Base-by-base conservation (phyloP, 2,329 filamentous ascomycete genomes). In the Xylaria sp. region DNA sequence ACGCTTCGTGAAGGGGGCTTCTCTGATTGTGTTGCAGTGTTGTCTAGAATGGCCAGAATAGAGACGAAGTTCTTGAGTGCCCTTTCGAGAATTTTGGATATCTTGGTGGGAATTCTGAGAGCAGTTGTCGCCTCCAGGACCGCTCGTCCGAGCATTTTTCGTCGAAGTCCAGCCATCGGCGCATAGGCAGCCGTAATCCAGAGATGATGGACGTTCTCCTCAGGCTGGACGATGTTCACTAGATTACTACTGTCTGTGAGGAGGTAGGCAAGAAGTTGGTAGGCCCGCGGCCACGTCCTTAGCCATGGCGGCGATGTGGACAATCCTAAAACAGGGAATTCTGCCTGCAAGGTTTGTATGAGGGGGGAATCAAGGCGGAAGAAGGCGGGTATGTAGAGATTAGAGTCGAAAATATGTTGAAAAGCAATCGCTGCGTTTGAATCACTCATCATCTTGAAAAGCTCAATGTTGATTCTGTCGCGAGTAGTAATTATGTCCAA, bases 391-490 rank as follows among this genome's bases (percentile, higher is more conserved):
- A 12, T 45, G 54, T 62, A 57, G 6, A 62, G 49, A 35, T 56
- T 56, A 23, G 31, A 25, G 28, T 57, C 54, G 31, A 56, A 61
- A 49, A 61, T 54, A 46, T 53, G 47, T 11, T 62, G 45, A 35
- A 54, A 62, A 21, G 60, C 54, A 40, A 57, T 23, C 21, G 17
- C 31, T 61, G 60, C 37, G 25, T 62, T 62, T 21, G 53, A 19
- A 42, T 57, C 40, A 40, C 43, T 62, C 40, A 62, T 57, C 46
- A 62, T 62, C 33, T 57, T 57, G 47, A 57, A 62, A 6, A 58
- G 28, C 33, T 62, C 60, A 35, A 49, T 53, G 25, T 38, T 38
- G 54, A 62, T 57, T 33, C 46, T 53, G 15, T 62, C 53, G 19
- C 53, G 60, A 37, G 40, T 62, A n/a, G 57, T 53, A n/a, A 53